Conservation (phyloP, 2,329 filamentous ascomycete species). For the Apiospora arundinis region DNA sequence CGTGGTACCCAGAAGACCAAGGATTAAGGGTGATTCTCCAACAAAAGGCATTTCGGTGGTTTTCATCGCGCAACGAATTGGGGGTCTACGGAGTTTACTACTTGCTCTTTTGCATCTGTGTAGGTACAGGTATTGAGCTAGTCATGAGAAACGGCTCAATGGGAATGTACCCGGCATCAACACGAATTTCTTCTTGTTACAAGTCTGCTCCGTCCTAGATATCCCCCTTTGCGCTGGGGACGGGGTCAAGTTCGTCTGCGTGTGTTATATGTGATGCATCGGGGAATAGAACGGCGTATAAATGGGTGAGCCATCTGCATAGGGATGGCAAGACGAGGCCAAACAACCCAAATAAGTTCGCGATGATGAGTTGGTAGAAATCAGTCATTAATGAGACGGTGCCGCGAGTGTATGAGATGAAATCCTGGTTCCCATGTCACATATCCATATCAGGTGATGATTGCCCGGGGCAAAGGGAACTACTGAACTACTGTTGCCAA, state of each 20-base stretch:
- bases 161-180: constrained; percentile 44
- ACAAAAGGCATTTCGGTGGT: constrained; percentile 37
- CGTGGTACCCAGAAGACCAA: constrained; percentile 99
- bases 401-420: constrained; percentile 8
- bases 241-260: constrained; percentile 15
- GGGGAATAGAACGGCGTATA: constrained; percentile 9
- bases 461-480: not conserved
- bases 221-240: constrained; percentile 3
- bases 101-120: constrained; percentile 65
- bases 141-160: constrained; percentile 44
- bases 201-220: constrained; percentile 7
- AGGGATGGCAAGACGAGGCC: constrained; percentile 5
- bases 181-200: constrained; percentile 33
- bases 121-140: constrained; percentile 47
- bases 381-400: constrained; percentile 11
- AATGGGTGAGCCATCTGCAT: not conserved
- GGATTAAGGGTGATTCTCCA: constrained; percentile 70
- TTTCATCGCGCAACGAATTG: constrained; percentile 56
- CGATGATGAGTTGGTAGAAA: constrained; percentile 14
- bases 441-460: constrained; percentile 10
- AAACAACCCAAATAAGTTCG: not conserved
- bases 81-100: constrained; percentile 67
- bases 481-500: not conserved
- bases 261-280: not conserved
- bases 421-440: not conserved